Evolutionary conservation across 441 rosid genomes (phyloP).

Genomic region (Omphalea diandra): DNA sequence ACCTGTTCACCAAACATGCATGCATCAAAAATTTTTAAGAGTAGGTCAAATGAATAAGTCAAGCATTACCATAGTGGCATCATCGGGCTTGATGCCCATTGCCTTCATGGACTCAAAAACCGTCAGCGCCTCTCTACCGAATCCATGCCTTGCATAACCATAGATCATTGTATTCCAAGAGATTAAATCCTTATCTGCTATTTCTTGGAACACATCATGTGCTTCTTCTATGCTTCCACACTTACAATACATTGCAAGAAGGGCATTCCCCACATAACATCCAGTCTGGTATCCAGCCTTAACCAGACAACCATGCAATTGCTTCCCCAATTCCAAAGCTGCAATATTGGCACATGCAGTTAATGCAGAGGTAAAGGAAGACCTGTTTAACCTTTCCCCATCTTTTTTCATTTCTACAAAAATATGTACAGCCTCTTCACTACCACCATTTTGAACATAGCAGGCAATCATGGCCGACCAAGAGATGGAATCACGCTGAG

Average conservation of each 20-base stretch:
- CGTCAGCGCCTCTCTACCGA: slow-evolving; percentile 53
- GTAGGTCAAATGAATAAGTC: not conserved
- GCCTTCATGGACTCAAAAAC: slow-evolving; percentile 63
- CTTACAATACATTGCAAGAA: slow-evolving; percentile 71
- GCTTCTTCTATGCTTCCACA: slow-evolving; percentile 83
- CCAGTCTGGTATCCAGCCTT: slow-evolving; percentile 58
- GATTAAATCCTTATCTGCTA: slow-evolving; percentile 57
- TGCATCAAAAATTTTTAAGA: not conserved
- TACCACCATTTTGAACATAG: slow-evolving; percentile 53
- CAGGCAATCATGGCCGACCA: slow-evolving; percentile 86
- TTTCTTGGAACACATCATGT: slow-evolving; percentile 48
- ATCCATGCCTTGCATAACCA: slow-evolving; percentile 73
- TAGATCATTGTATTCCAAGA: slow-evolving; percentile 83
- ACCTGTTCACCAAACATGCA: not conserved
- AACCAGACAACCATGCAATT: slow-evolving; percentile 63
- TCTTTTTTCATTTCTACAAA: slow-evolving; percentile 58
- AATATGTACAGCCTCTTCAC: slow-evolving; percentile 54
- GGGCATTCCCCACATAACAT: slow-evolving; percentile 64
- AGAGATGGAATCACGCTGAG: slow-evolving; percentile 59
- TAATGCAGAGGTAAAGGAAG: slow-evolving; percentile 57
- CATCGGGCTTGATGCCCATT: slow-evolving; percentile 64
- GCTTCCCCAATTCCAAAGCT: slow-evolving; percentile 66
- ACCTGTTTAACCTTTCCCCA: slow-evolving; percentile 57
- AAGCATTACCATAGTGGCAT: slow-evolving; percentile 55
- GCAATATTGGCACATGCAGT: slow-evolving; percentile 66